phyloP scores from a whole-genome alignment of 1,284 basidiomycete genomes.

The Cryptococcus sp. region DNA sequence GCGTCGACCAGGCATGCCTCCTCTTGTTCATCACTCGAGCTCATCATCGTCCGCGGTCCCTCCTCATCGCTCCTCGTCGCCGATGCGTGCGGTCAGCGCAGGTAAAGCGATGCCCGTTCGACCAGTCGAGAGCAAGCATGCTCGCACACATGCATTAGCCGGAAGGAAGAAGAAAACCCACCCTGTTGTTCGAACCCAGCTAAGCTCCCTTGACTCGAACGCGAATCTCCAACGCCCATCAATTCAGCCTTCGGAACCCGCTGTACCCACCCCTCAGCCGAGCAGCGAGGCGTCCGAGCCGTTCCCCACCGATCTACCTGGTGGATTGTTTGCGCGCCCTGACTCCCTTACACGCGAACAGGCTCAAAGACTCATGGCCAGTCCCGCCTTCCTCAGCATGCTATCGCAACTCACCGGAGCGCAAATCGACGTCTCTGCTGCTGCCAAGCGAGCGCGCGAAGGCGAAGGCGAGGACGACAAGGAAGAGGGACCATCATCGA shows the following conservation, averaged over 20 bases:
- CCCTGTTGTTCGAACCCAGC: conserved; percentile 3
- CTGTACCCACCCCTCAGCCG: conserved; percentile 1
- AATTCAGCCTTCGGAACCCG: background rate
- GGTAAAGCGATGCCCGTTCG: conserved; percentile 6
- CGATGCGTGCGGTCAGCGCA: conserved; percentile 16
- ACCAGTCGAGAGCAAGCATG: conserved; percentile 7
- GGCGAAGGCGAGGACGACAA: conserved; percentile 6
- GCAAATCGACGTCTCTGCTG: conserved; percentile 12
- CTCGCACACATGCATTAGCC: conserved; percentile 3
- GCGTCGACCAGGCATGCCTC: conserved; percentile 10
- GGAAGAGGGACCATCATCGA: conserved; percentile 13
- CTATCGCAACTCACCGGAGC: conserved; percentile 37
- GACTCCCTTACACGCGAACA: conserved; percentile 44
- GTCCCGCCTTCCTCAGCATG: conserved; percentile 41
- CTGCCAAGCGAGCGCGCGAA: conserved; percentile 19
- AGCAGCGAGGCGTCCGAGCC: conserved; percentile 9
- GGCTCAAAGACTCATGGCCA: conserved; percentile 38
- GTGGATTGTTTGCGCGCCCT: conserved; percentile 29
- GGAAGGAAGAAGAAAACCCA: conserved; percentile 8
- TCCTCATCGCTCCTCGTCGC: conserved; percentile 9
- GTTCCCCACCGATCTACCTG: conserved; percentile 31
- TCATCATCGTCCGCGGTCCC: conserved; percentile 3
- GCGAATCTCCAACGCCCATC: conserved; percentile 3
- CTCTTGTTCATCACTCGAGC: background rate
- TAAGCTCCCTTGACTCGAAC: conserved; percentile 17